These are phyloP conservation scores for Podospora fimiseda DNA, from an alignment of 495 filamentous ascomycete species.

Conservation along the genomic window DNA sequence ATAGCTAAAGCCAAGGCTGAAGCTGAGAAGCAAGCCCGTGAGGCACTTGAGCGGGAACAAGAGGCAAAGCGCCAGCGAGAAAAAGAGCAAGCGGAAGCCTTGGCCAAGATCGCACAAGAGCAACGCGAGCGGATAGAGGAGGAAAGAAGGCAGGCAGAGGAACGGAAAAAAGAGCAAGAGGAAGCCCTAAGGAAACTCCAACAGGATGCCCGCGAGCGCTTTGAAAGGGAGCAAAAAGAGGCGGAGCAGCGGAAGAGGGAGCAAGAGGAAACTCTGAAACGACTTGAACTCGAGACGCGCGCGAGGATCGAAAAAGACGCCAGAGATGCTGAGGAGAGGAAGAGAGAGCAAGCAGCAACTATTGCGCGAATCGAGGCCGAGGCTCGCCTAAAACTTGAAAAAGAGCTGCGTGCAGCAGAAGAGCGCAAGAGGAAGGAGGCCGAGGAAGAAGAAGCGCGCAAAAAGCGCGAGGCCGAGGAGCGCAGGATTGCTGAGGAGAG, in stretches of 20 bases:
- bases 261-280: constrained; percentile 29
- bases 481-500: constrained; percentile 38
- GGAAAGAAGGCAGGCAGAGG: constrained; percentile 26
- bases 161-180: constrained; percentile 29
- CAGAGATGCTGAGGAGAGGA: constrained; percentile 44
- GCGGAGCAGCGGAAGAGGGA: constrained; percentile 29
- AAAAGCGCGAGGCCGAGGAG: constrained; percentile 45
- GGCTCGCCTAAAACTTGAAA: background rate
- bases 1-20: constrained; percentile 37
- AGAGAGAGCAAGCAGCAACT: background rate
- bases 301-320: constrained; percentile 31
- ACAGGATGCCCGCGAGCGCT: constrained; percentile 38
- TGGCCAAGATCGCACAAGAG: constrained; percentile 23
- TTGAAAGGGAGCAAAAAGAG: constrained; percentile 29
- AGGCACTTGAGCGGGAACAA: constrained; percentile 29
- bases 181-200: constrained; percentile 35
- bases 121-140: constrained; percentile 32
- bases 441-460: constrained; percentile 8
- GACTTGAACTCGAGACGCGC: constrained; percentile 30
- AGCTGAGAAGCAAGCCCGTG: constrained; percentile 37
- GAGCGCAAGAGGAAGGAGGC: background rate
- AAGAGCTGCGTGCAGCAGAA: background rate
- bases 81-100: constrained; percentile 28
- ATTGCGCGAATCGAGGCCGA: constrained; percentile 15
- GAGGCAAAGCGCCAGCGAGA: constrained; percentile 30